These are phyloP conservation scores for Coelastrella sp. DNA, from an alignment of 139 green algal species.

Conservation along the genomic window DNA sequence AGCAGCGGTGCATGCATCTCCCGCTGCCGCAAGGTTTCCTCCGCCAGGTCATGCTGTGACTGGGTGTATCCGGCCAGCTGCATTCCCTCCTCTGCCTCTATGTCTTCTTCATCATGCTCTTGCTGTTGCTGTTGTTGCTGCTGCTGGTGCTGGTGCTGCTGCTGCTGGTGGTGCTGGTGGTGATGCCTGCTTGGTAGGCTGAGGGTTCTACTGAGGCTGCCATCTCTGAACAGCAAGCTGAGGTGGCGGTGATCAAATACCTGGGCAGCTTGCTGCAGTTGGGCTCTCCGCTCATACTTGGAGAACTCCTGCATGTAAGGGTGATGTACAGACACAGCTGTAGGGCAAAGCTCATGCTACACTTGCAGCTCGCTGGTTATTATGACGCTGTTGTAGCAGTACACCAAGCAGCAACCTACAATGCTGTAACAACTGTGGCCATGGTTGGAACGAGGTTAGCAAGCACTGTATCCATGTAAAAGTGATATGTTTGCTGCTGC, in stretches of 20 bases:
- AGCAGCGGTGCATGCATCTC: not conserved
- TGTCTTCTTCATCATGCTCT: not conserved
- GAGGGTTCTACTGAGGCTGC: not conserved
- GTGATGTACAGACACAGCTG: too few relatives aligned
- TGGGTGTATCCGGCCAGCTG: not conserved
- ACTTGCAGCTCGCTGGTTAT: too few relatives aligned
- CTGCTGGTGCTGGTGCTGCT: slow-evolving; percentile 21
- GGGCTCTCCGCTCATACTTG: not conserved
- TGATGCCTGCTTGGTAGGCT: too few relatives aligned
- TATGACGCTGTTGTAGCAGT: not conserved
- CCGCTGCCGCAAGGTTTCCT: not conserved
- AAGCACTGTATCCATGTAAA: too few relatives aligned
- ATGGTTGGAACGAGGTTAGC: too few relatives aligned
- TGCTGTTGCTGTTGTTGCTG: not conserved
- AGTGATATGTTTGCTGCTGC: too few relatives aligned
- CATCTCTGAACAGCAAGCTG: slow-evolving; percentile 9
- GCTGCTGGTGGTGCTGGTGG: too few relatives aligned
- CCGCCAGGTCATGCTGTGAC: not conserved
- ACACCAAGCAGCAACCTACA: too few relatives aligned
- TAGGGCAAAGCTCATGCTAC: too few relatives aligned
- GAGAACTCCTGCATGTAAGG: slow-evolving; percentile 15
- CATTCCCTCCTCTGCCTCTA: not conserved
- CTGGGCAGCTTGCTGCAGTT: slow-evolving; percentile 1
- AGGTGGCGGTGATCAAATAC: slow-evolving; percentile 21
- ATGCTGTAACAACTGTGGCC: too few relatives aligned